Percentiles rank a stretch among this genome's conserved stretches.
Evolutionary conservation across 768 basidiomycete genomes (phyloP).

Genomic region (Suillus brevipes): DNA sequence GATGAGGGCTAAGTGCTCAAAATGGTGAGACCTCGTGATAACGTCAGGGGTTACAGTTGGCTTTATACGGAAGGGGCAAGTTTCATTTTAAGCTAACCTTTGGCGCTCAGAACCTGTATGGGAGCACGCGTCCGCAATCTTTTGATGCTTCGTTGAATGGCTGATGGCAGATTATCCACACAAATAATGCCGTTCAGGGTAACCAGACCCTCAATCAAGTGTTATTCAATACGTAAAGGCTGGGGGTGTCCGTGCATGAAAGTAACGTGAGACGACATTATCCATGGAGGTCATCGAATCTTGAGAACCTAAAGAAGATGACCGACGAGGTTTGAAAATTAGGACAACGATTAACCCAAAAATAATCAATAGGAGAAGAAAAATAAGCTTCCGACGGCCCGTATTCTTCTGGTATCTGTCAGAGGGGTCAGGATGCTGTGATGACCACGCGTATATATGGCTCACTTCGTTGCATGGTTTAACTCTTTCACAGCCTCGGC

Average conservation of each 20-base stretch:
- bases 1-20: constrained; percentile 2
- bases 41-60: not conserved
- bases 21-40: not conserved
- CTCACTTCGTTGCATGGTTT: constrained; percentile 76
- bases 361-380: constrained; percentile 87
- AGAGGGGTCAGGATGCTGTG: constrained; percentile 1
- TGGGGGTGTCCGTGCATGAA: constrained; percentile 33
- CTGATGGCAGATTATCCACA: not conserved
- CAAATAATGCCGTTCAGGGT: constrained; percentile 1
- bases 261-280: constrained; percentile 30
- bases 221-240: not conserved
- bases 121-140: not conserved
- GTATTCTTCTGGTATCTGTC: constrained; percentile 91
- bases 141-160: not conserved
- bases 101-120: not conserved
- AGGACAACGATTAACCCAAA: constrained; percentile 84
- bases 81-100: not conserved
- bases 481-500: constrained; percentile 85
- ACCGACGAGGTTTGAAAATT: constrained; percentile 85
- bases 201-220: constrained; percentile 6
- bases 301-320: constrained; percentile 26
- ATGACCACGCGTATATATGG: constrained; percentile 13
- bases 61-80: not conserved
- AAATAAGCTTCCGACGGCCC: constrained; percentile 90
- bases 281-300: constrained; percentile 21